Evolutionary conservation across 208 protist species (phyloP), one percentile per base, ranked within the genome.

Genomic region (Trypanosoma melophagium): DNA sequence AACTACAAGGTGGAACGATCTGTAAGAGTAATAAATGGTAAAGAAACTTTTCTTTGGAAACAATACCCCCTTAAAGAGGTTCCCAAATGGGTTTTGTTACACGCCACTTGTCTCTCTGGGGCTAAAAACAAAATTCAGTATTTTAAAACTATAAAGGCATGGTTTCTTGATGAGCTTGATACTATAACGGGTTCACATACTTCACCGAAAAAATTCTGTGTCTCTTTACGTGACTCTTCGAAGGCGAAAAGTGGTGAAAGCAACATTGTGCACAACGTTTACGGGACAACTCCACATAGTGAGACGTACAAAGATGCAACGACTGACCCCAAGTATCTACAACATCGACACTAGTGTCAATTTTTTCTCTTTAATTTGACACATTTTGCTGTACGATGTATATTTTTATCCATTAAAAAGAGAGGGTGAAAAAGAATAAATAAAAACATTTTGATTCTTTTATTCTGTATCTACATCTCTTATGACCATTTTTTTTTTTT

Each of bases 91-190:
- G 35, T 54, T 7, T 54, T 76, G 45, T 60, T 79, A 52, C 74
- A 79, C 50, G 74, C 74, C 8, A 79, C 74, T 13, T 79, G 74
- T 54, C 61, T 79, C 28, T 63, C 63, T 60, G 74, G 74, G 7
- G 74, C 74, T 12, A 49, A 56, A 25, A 38, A 70, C 47, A 79
- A 79, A 50, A 55, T 79, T 16, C 42, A 35, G 7, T 79, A 68
- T 45, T 63, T 79, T 17, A 65, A 60, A 45, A 59, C 74, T n/a
- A 74, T 71, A n/a, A 69, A 62, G 10, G 69, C 74, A 21, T 79
- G 74, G 74, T 69, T 67, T 65, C 52, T 79, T 44, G 74, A 79
- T 54, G 62, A 60, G 10, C 57, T 79, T 13, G 74, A 79, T 38
- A 19, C 21, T 28, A 65, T 25, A 16, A 79, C 74, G n/a, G 58